phyloP scores from a whole-genome alignment of 805 yeast species.

The Saccharomycopsis oosterbeekiorum region DNA sequence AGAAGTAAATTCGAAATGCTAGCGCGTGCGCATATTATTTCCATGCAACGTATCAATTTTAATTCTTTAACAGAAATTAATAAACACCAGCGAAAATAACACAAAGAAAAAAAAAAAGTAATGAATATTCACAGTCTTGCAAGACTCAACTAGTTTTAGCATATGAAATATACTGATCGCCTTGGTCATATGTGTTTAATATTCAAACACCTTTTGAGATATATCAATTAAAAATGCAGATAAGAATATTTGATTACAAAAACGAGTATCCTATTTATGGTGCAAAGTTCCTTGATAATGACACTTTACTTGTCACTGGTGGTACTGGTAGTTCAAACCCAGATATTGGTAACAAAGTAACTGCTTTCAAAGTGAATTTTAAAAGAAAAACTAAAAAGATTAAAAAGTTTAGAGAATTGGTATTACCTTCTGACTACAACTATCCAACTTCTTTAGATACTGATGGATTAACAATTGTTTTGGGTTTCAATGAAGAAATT shows the following conservation, averaged over 20 bases:
- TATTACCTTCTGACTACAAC: slow-evolving; percentile 57
- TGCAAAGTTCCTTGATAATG: slow-evolving; percentile 54
- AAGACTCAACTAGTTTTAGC: too few species aligned
- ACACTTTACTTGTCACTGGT: slow-evolving; percentile 65
- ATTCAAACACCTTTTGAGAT: not conserved
- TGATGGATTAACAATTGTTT: slow-evolving; percentile 39
- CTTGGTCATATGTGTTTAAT: too few species aligned
- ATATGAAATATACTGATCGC: too few species aligned
- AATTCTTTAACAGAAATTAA: not conserved
- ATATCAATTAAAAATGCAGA: slow-evolving; percentile 5
- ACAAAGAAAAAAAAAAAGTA: not conserved
- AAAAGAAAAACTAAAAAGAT: slow-evolving; percentile 32
- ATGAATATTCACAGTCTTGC: not conserved
- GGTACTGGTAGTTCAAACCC: slow-evolving; percentile 95
- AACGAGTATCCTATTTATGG: slow-evolving; percentile 76
- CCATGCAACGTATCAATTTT: not conserved
- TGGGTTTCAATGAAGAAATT: slow-evolving; percentile 69
- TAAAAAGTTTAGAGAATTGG: slow-evolving; percentile 54
- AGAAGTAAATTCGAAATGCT: too few species aligned
- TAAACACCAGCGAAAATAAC: not conserved
- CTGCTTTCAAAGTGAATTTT: slow-evolving; percentile 52
- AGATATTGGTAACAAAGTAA: slow-evolving; percentile 77
- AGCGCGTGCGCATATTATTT: not conserved
- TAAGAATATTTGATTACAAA: slow-evolving; percentile 13
- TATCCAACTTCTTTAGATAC: slow-evolving; percentile 79